Base-by-base conservation (phyloP, 306 rosid species). In the Argentina anserina region DNA sequence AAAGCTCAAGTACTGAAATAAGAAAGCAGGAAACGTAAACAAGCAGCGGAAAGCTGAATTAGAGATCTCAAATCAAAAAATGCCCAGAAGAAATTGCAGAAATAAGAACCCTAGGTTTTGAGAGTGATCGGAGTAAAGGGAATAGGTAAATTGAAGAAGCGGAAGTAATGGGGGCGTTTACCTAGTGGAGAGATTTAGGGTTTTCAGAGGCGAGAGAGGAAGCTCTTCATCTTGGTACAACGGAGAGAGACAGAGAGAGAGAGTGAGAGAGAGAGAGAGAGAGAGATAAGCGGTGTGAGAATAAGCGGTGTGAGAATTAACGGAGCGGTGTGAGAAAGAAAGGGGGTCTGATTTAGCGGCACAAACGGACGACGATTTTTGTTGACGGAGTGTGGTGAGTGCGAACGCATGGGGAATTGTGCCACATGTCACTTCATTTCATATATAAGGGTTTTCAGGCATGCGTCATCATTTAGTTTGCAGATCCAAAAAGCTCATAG, bases 311-410 rank as follows among this genome's bases (percentile, higher is more conserved):
- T 55, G 4, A 28, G 61, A 55, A n/a, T n/a, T n/a, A 61, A 61
- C 66, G 66, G 66, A 40, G 41, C 6, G 25, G 66, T 2, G 64
- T 55, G 4, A 28, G 61, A 55, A n/a, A n/a, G 29, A 7, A 50
- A 9, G 3, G 4, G 39, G 37, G 39, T 61, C 65, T 7, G 25
- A 61, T 31, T 61, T 61, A 42, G 66, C 41, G 66, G 66, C 66
- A 61, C 25, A 61, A 31, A 31, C 14, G 66, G 66, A 17, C 41
- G 40, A 60, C 65, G 23, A 60, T 15, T 33, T 33, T 15, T 60
- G 33, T 41, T 60, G 65, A 60, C 65, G 65, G 65, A 60, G 65
- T 60, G 31, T 31, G 65, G 65, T 56, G 9, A 60, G 65, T 60
- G 65, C 41, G 18, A 31, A 14, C 65, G 40, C 65, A 31, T 29